Conservation (phyloP, 345 rosid species). For the Pseudoturritis turrita region DNA sequence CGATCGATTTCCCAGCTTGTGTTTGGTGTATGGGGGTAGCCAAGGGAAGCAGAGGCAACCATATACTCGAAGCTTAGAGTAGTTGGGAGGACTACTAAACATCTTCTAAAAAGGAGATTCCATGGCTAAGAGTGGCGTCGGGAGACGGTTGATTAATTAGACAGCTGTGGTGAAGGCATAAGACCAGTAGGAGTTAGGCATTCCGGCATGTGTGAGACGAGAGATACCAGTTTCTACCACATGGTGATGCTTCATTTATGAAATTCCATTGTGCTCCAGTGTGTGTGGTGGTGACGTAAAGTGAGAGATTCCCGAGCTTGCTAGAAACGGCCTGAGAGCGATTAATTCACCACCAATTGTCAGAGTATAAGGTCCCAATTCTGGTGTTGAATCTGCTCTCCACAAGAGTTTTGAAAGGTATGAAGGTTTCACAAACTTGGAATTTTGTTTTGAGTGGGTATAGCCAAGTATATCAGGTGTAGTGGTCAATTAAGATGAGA, state of each 20-base stretch:
- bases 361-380: background rate
- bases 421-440: background rate
- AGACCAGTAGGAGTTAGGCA: background rate
- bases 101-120: background rate
- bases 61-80: too few species aligned
- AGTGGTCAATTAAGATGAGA: background rate
- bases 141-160: background rate
- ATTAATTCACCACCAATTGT: background rate
- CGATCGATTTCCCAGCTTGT: too few species aligned
- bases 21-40: too few species aligned
- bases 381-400: background rate
- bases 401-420: fast-evolving
- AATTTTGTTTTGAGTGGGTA: background rate
- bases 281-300: background rate
- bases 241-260: too few species aligned
- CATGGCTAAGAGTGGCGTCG: background rate
- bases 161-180: background rate
- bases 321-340: background rate
- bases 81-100: too few species aligned
- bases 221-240: background rate
- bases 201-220: background rate
- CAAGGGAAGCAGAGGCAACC: too few species aligned
- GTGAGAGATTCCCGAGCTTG: background rate
- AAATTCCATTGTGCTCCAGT: background rate
- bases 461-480: background rate